Conservation (phyloP, 2,329 filamentous ascomycete genomes). For the Passalora sequoiae region DNA sequence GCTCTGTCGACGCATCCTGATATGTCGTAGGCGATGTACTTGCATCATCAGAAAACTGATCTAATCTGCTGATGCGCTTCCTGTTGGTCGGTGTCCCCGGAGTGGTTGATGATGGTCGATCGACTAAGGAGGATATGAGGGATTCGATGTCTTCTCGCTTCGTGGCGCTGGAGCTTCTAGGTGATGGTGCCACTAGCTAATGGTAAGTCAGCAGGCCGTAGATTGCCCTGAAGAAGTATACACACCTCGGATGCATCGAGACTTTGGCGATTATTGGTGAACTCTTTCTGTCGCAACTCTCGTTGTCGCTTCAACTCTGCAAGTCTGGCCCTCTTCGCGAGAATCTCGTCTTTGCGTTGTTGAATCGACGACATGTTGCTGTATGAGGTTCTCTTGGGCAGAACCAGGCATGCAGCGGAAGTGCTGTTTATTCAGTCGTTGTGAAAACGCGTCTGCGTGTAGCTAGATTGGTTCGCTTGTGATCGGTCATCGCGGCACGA, state of each 20-base stretch:
- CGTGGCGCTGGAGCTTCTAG: constrained; percentile 55
- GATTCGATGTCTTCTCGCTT: constrained; percentile 74
- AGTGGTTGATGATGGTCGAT: constrained; percentile 47
- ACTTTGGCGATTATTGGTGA: constrained; percentile 63
- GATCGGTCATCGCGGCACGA: too few relatives aligned
- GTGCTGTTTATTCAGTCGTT: too few relatives aligned
- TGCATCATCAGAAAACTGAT: constrained; percentile 23
- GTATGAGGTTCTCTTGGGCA: not conserved
- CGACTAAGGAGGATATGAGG: constrained; percentile 77
- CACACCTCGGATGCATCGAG: constrained; percentile 66
- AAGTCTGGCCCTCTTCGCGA: constrained; percentile 94
- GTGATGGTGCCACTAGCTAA: constrained; percentile 64
- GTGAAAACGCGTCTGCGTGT: not conserved
- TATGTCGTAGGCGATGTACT: constrained; percentile 28
- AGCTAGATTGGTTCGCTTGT: too few relatives aligned
- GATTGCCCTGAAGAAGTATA: not conserved
- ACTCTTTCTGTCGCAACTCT: constrained; percentile 73
- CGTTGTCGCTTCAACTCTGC: constrained; percentile 92
- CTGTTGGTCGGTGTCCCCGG: constrained; percentile 26
- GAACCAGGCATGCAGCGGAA: not conserved
- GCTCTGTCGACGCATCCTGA: constrained; percentile 41
- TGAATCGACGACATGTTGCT: constrained; percentile 40
- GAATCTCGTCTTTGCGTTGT: constrained; percentile 87
- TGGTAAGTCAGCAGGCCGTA: constrained; percentile 25
- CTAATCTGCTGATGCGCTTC: constrained; percentile 25